Evolutionary conservation across 257 asterid species (phyloP).

Genomic region (Salvia splendens): DNA sequence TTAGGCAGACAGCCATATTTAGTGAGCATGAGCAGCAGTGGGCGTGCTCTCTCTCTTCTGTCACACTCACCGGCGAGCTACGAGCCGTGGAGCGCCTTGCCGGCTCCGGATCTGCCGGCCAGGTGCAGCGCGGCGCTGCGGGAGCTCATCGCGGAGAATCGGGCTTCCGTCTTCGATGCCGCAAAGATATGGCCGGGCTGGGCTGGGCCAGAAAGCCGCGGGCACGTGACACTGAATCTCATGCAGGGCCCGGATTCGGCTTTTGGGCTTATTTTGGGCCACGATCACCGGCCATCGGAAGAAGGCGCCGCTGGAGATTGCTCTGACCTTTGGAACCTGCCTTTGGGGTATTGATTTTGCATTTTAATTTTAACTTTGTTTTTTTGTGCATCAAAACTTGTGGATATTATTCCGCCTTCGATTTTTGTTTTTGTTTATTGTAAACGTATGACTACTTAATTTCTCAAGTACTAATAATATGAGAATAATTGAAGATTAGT

Average conservation of each 20-base stretch:
- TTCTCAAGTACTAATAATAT: too few relatives aligned
- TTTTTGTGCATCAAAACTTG: too few relatives aligned
- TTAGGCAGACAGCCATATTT: neutral
- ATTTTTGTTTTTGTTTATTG: too few relatives aligned
- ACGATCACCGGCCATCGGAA: slow-evolving; percentile 21
- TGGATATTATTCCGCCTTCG: too few relatives aligned
- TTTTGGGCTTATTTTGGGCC: slow-evolving; percentile 38
- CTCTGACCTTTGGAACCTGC: slow-evolving; percentile 46
- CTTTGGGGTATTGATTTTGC: slow-evolving; percentile 31
- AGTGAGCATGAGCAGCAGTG: slow-evolving; percentile 26
- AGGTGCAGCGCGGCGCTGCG: slow-evolving; percentile 52
- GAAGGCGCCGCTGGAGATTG: slow-evolving; percentile 34
- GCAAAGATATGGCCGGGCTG: neutral
- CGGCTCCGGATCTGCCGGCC: neutral
- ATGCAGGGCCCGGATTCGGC: slow-evolving; percentile 52
- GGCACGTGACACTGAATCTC: slow-evolving; percentile 52
- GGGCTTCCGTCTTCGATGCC: slow-evolving; percentile 33
- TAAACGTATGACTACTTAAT: too few relatives aligned
- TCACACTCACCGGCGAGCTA: slow-evolving; percentile 43
- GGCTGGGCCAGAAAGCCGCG: slow-evolving; percentile 20
- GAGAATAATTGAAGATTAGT: too few relatives aligned
- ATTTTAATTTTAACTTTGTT: too few relatives aligned
- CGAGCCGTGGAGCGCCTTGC: slow-evolving; percentile 26
- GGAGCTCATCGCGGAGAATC: slow-evolving; percentile 65
- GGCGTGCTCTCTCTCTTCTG: slow-evolving; percentile 89